Percentiles rank a stretch among this genome's conserved stretches.
These are phyloP conservation scores for Podaxis pistillaris DNA, from an alignment of 768 basidiomycete genomes.

Conservation along the genomic window DNA sequence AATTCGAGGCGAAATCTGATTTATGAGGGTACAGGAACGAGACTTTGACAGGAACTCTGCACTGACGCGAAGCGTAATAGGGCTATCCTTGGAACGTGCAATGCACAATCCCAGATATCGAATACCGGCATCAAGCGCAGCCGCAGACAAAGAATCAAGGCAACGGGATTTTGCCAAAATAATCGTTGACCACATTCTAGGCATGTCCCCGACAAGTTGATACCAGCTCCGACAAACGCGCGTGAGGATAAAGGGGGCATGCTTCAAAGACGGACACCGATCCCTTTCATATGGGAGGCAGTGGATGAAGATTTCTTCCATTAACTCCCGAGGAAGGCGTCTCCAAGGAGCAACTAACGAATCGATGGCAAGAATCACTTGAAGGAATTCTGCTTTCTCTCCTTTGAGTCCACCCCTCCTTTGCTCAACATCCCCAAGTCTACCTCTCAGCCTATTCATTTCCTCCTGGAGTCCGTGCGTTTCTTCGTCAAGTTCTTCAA, in stretches of 20 bases:
- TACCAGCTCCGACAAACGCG: background rate
- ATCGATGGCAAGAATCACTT: too few species aligned
- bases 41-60: background rate
- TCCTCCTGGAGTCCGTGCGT: too few species aligned
- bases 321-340: too few species aligned
- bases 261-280: background rate
- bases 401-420: too few species aligned
- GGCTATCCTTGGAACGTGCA: background rate
- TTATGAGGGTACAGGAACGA: background rate
- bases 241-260: background rate
- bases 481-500: too few species aligned
- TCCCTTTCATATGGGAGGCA: background rate
- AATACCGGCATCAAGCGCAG: background rate
- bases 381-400: too few species aligned
- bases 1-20: background rate
- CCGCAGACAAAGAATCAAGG: background rate
- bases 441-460: too few species aligned
- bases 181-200: background rate
- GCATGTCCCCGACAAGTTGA: background rate
- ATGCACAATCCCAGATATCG: background rate
- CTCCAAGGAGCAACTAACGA: too few species aligned
- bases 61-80: background rate
- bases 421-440: too few species aligned
- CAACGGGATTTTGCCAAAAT: background rate
- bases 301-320: background rate